Evolutionary conservation across 2,329 filamentous ascomycete species (phyloP).

Genomic region (Venturia aucupariae): DNA sequence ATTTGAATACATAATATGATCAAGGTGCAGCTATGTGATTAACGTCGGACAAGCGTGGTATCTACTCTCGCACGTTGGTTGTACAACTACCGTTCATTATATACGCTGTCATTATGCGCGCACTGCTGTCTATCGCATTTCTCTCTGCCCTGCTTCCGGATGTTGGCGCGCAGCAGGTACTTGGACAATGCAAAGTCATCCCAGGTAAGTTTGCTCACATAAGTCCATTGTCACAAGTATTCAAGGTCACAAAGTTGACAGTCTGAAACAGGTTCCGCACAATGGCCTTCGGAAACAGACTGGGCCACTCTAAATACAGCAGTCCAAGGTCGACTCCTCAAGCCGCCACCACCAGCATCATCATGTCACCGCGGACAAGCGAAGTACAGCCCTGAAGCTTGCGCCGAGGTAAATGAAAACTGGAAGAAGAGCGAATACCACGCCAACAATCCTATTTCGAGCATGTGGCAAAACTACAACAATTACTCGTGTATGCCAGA

Average conservation of each 20-base stretch:
- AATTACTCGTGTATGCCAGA: constrained; percentile 14
- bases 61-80: not conserved
- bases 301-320: constrained; percentile 10
- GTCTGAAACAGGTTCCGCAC: constrained; percentile 2
- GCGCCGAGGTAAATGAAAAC: not conserved
- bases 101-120: not conserved
- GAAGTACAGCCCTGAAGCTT: not conserved
- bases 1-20: not conserved
- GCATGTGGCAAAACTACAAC: constrained; percentile 15
- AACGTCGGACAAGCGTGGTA: not conserved
- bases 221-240: not conserved
- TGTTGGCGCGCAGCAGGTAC: not conserved
- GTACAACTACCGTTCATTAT: not conserved
- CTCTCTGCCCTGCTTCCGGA: not conserved
- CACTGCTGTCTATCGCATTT: not conserved
- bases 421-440: constrained; percentile 2
- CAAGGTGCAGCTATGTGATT: not conserved
- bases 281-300: constrained; percentile 13
- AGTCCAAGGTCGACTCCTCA: constrained; percentile 9
- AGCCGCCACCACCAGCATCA: constrained; percentile 9
- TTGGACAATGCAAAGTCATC: not conserved
- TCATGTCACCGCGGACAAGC: constrained; percentile 5
- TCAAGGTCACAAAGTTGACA: not conserved
- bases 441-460: constrained; percentile 5
- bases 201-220: not conserved